Conservation (phyloP, 176 grass and related monocot species). For the Cenchrus americanus region DNA sequence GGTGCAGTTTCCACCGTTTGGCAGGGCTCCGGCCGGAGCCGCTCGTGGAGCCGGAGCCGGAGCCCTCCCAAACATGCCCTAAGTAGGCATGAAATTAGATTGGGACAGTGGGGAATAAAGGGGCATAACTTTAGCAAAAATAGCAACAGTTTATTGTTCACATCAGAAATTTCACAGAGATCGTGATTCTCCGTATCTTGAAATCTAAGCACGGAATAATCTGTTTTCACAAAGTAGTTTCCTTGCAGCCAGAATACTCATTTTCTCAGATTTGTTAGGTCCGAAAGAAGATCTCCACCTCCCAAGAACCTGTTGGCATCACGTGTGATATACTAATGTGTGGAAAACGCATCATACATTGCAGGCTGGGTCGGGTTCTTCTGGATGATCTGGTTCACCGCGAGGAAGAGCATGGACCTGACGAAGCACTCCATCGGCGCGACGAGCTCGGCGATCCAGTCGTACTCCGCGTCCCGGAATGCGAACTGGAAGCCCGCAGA, state of each 20-base stretch:
- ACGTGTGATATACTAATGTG: neutral
- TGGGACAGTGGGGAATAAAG: conserved; percentile 28
- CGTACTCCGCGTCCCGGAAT: conserved; percentile 59
- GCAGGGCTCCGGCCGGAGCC: no score
- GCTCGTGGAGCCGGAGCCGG: no score
- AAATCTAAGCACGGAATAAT: neutral
- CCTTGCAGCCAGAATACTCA: neutral
- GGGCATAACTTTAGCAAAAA: conserved; percentile 6
- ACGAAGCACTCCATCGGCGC: conserved; percentile 59
- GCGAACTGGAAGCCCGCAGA: conserved; percentile 23
- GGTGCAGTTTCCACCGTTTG: no score
- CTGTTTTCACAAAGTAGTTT: neutral
- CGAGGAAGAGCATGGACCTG: conserved; percentile 74
- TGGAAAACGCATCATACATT: neutral
- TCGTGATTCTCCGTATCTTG: conserved; percentile 20
- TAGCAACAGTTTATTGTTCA: neutral
- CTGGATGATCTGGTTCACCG: conserved; percentile 64
- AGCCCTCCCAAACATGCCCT: no score
- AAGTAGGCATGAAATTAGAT: neutral
- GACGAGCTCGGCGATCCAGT: conserved; percentile 69
- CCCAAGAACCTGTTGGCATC: neutral
- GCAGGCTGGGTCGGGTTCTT: conserved; percentile 95
- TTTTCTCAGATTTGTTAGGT: neutral
- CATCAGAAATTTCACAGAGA: conserved; percentile 18
- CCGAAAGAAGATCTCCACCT: neutral